Base-by-base conservation (phyloP, 2,329 filamentous ascomycete species). In the Ophiostoma tasmaniense region DNA sequence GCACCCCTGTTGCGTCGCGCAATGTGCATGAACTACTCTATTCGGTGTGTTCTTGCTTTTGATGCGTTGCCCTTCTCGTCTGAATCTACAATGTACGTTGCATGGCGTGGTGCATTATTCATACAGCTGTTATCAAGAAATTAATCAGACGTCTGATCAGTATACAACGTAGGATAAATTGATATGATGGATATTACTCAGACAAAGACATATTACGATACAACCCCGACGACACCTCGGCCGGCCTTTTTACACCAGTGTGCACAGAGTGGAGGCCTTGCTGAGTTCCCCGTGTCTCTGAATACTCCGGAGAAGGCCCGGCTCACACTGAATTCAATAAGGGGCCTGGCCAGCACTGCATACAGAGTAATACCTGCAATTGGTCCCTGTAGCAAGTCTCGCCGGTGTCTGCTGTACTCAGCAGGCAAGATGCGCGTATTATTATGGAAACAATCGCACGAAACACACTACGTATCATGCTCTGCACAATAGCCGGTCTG, bases 221-320 rank as follows among this genome's bases (percentile, higher is more conserved):
- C 33, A 8, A 33, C 42, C 17, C 17, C 14, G 6, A 20, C 42
- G 22, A 17, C 50, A 55, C 50, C 50, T 55, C 22, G 50, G 50
- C 22, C 50, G 50, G 50, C 50, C 50, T 55, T 55, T 50, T 55
- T 55, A 22, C n/a, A 55, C 50, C 22, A 55, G 22, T 10, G 25
- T 14, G 52, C 52, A 59, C 25, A 30, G 6, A 30, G 55, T 61
- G n/a, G 61, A 64, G 22, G 61, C n/a, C 30, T 37, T 33, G 11
- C 30, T 22, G 33, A 33, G 25, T 59, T 25, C 2, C 30, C 33
- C 22, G 64, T 22, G 17, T 37, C 11, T 39, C 22, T 45, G 64
- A 39, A 67, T 37, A 33, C 65, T 37, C 65, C 65, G 68, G 66
- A 67, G 68, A 67, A 69, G 68, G 68, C 68, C 68, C 68, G 68